Evolutionary conservation across 78 protist species (phyloP).

Genomic region (Dictyostelium intermedium): DNA sequence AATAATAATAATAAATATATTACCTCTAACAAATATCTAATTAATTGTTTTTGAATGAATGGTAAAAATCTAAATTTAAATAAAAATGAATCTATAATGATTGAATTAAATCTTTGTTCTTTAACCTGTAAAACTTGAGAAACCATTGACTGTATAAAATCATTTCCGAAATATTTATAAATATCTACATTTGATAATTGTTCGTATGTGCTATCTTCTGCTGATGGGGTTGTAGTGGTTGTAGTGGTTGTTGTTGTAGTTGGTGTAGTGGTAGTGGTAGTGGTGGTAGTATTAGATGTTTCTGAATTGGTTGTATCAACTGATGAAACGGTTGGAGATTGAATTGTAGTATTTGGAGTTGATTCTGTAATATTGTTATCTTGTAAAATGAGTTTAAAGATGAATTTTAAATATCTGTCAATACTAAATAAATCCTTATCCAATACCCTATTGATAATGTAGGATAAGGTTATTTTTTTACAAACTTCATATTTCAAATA

Average conservation of each 20-base stretch:
- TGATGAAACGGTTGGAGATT: not conserved
- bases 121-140: constrained; percentile 15
- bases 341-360: not conserved
- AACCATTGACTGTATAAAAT: constrained; percentile 39
- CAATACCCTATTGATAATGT: constrained; percentile 20
- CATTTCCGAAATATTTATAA: constrained; percentile 6
- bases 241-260: not conserved
- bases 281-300: not conserved
- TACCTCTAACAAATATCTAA: constrained; percentile 49
- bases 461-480: constrained; percentile 11
- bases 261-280: not conserved
- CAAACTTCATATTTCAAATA: constrained; percentile 23
- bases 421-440: constrained; percentile 21
- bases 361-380: not conserved
- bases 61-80: constrained; percentile 19
- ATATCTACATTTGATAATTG: not conserved
- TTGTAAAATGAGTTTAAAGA: not conserved
- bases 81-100: constrained; percentile 28
- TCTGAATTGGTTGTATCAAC: not conserved
- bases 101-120: constrained; percentile 7
- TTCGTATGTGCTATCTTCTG: not conserved
- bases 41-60: constrained; percentile 34
- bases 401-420: constrained; percentile 46
- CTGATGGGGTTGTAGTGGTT: not conserved
- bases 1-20: not conserved